These are phyloP conservation scores for Trichophyton simii DNA, from an alignment of 2,329 filamentous ascomycete genomes.

Conservation along the genomic window DNA sequence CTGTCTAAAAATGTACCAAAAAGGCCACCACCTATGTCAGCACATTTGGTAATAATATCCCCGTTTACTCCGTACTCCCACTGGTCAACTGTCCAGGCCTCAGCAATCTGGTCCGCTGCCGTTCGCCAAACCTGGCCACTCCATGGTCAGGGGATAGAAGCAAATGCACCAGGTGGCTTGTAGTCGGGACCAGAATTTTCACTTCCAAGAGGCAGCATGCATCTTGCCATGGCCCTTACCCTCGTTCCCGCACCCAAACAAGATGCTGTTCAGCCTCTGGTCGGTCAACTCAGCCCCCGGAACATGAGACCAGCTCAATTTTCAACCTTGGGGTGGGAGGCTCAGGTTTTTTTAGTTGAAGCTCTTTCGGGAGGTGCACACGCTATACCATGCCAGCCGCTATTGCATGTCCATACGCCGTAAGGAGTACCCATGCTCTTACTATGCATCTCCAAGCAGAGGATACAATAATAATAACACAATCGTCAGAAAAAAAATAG, in stretches of 20 bases:
- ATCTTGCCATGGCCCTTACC: neutral
- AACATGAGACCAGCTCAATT: neutral
- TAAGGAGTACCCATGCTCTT: neutral
- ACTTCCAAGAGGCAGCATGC: neutral
- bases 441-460: neutral
- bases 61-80: too few relatives aligned
- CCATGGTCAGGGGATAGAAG: neutral
- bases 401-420: neutral
- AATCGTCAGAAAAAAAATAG: too few relatives aligned
- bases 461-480: neutral
- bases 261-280: neutral
- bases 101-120: neutral
- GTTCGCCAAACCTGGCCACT: slow-evolving; percentile 1
- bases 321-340: neutral
- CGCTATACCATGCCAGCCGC: neutral
- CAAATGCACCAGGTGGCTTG: neutral
- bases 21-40: too few relatives aligned
- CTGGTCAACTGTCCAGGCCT: neutral
- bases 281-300: neutral
- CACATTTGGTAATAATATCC: too few relatives aligned
- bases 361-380: neutral
- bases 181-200: neutral
- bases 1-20: too few relatives aligned
- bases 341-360: neutral
- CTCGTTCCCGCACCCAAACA: neutral